phyloP scores from a whole-genome alignment of 371 early-diverging fungal genomes.

The Coemansia sp. region DNA sequence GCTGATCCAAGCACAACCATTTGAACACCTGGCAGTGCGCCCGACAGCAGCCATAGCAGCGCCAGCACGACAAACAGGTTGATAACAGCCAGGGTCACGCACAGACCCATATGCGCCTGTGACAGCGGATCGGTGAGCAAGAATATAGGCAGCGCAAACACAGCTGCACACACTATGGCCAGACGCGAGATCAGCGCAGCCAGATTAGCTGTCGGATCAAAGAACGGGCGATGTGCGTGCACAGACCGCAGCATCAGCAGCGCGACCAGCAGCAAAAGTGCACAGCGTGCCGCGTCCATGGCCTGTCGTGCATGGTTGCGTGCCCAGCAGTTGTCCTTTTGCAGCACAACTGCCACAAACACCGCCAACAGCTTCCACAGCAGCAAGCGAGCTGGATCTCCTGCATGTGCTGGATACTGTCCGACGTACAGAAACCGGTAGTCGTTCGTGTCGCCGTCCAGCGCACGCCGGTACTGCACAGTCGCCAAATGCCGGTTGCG shows the following conservation, averaged over 20 bases:
- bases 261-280: slow-evolving; percentile 50
- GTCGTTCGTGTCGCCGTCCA: slow-evolving; percentile 57
- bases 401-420: slow-evolving; percentile 54
- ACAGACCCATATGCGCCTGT: slow-evolving; percentile 37
- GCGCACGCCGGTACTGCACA: slow-evolving; percentile 53
- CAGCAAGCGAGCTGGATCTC: slow-evolving; percentile 57
- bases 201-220: slow-evolving; percentile 51
- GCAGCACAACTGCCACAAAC: slow-evolving; percentile 50
- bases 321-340: slow-evolving; percentile 60
- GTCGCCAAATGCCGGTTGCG: slow-evolving; percentile 51
- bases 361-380: slow-evolving; percentile 56
- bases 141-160: slow-evolving; percentile 48
- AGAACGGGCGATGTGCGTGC: slow-evolving; percentile 50
- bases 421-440: slow-evolving; percentile 60
- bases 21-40: slow-evolving; percentile 31
- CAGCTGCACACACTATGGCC: slow-evolving; percentile 11
- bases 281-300: slow-evolving; percentile 54
- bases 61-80: slow-evolving; percentile 13
- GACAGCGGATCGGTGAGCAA: slow-evolving; percentile 39
- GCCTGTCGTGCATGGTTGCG: slow-evolving; percentile 38
- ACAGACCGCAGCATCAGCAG: slow-evolving; percentile 46
- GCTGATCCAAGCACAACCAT: slow-evolving; percentile 21
- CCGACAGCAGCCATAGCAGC: slow-evolving; percentile 28
- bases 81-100: slow-evolving; percentile 35
- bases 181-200: slow-evolving; percentile 27